Conservation (phyloP, 139 green algal genomes). For the Eudorina sp. region DNA sequence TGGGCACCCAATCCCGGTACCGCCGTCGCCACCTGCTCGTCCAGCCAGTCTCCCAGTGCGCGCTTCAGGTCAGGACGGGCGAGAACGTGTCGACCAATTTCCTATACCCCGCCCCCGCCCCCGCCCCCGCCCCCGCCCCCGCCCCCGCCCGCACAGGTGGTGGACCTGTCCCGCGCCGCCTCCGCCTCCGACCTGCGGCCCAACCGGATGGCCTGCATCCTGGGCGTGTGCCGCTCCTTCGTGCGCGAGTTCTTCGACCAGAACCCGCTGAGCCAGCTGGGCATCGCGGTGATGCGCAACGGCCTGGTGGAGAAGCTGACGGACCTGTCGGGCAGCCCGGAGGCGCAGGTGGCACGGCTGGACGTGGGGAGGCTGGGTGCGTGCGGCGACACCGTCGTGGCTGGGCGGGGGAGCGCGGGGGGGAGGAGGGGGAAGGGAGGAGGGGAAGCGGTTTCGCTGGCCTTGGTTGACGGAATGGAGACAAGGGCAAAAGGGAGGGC, state of each 20-base stretch:
- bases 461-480: too few species aligned
- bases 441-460: background rate
- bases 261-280: conserved; percentile 94
- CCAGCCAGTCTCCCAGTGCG: too few species aligned
- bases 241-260: conserved; percentile 96
- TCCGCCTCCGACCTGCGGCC: conserved; percentile 86
- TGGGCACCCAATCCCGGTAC: too few species aligned
- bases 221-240: conserved; percentile 73
- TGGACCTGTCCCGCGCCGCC: conserved; percentile 88
- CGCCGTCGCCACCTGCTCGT: too few species aligned
- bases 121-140: background rate
- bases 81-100: too few species aligned
- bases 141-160: conserved; percentile 54
- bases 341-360: conserved; percentile 48
- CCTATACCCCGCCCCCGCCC: too few species aligned
- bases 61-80: too few species aligned
- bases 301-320: conserved; percentile 85
- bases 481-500: too few species aligned
- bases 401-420: background rate
- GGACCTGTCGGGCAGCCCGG: conserved; percentile 73
- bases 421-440: background rate
- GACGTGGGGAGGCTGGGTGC: conserved; percentile 43
- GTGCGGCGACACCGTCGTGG: background rate
- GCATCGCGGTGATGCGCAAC: conserved; percentile 86
- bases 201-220: conserved; percentile 80